Base-by-base conservation (phyloP, 768 basidiomycete species). In the Xerocomus brunneocitrinus region DNA sequence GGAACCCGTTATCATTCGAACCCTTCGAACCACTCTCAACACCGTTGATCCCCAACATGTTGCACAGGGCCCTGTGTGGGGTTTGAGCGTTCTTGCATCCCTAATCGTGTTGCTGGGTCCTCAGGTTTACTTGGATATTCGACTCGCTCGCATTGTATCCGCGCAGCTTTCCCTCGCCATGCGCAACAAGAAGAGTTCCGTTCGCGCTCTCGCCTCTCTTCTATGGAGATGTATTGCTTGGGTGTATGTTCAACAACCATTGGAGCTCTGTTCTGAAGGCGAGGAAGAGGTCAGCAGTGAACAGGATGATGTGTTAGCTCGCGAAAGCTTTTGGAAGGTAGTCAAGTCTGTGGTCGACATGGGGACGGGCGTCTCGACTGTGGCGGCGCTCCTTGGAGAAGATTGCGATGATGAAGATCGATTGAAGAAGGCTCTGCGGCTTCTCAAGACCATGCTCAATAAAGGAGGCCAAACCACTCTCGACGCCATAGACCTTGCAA, bases 21-120 rank as follows among this genome's bases (percentile, higher is more conserved):
- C 85, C 1, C 74, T 91, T 5, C 81, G 85, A 27, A 81, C 81
- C 1, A 86, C 84, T 1, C 70, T 91, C 43, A 68, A 68, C 14
- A 73, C 78, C 1, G 66, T 72, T 4, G 83, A 86, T 6, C 83
- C 83, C 2, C 65, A 69, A 6, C 78, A 84, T 55, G 78, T 79
- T 8, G 85, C 87, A 1, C 84, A 89, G 61, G 87, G 88, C 1
- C 88, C 90, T 8, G 82, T 86, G 1, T 91, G 90, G 90, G 84
- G 79, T 5, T 72, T 89, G 49, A 79, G 78, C 54, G 84, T 89
- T 31, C 70, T 90, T 2, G 81, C 84, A 0, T 75, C 76, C 55
- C 70, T 91, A 48, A 74, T 88, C 43, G 81, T 85, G 36, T 71
- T 91, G n/a, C 74, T 88, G 3, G 80, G 85, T 1, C 76, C 84